Evolutionary conservation across 805 yeast species (phyloP), one percentile per base, ranked within the genome.

Genomic region (Peterozyma xylosa): DNA sequence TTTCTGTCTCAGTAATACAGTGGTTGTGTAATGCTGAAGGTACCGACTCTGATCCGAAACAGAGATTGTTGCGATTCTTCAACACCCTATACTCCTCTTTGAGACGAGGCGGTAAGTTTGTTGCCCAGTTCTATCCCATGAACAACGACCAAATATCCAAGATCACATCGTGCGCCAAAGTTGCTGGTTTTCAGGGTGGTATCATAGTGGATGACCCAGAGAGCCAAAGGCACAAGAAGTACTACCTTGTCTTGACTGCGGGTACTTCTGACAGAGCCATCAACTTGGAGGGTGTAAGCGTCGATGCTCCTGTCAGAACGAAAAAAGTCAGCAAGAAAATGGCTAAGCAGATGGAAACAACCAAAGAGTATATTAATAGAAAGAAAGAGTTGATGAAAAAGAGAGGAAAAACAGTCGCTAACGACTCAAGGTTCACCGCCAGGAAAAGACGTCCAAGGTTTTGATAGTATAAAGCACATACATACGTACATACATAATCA

Each of bases 11-110:
- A 33, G 99, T 95, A 11, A 89, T 93, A 42, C 99, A 93, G 63
- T 93, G 99, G 99, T 75, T 93, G 36, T 90, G 97, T 68, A 93
- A 93, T 60, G 98, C 98, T 2, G 99, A 93, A 61, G 74, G 87
- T 5, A 64, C 87, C 2, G 70, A 73, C 35, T 82, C 80, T 43
- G 96, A 90, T 57, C 99, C 99, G 17, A 82, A 83, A 58, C 75
- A 74, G 55, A 78, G 99, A 62, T 64, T 88, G 43, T 68, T 82
- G 64, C 68, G 85, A 39, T 93, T 93, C 57, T 93, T 93, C 73
- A 85, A 86, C 62, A 82, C 96, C 0, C 68, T 93, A 42, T 93
- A 86, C 63, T 88, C 96, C 0, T 70, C 88, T 33, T 70, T 93
- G 62, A 83, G 78, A 57, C 77, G 96, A 59, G 99, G 99, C 40